These are phyloP conservation scores for Trichoderma endophyticum DNA, from an alignment of 2,329 filamentous ascomycete species.

Conservation along the genomic window DNA sequence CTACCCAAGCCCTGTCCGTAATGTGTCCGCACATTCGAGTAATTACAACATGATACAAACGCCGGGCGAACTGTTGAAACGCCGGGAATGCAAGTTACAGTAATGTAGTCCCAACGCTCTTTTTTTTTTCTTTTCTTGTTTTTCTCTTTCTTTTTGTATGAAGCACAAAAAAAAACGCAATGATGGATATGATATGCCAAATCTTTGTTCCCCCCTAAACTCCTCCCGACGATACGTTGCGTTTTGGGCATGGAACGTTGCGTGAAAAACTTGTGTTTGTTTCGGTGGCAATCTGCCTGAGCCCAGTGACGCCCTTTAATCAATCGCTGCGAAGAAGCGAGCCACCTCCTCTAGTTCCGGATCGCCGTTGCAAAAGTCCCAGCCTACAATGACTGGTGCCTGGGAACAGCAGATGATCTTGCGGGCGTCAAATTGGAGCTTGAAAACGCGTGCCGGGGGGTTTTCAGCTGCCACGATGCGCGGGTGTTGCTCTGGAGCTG, in stretches of 20 bases:
- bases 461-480: slow-evolving; percentile 46
- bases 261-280: not conserved
- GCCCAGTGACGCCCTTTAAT: slow-evolving; percentile 22
- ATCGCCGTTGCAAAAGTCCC: slow-evolving; percentile 94
- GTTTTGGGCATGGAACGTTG: not conserved
- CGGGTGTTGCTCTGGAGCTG: slow-evolving; percentile 37
- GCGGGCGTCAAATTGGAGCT: slow-evolving; percentile 90
- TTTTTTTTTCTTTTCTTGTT: not conserved
- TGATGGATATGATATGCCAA: not conserved
- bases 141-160: not conserved
- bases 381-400: slow-evolving; percentile 86
- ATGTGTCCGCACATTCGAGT: not conserved
- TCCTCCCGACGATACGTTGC: not conserved
- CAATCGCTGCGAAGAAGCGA: slow-evolving; percentile 71
- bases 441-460: slow-evolving; percentile 72
- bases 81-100: not conserved
- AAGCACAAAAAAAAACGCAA: not conserved
- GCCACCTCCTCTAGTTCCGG: slow-evolving; percentile 73
- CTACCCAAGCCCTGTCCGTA: not conserved
- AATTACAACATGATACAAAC: slow-evolving; percentile 10
- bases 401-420: slow-evolving; percentile 94
- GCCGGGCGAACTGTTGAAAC: not conserved
- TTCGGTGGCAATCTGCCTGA: not conserved
- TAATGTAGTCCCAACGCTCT: slow-evolving; percentile 7
- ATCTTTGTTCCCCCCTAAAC: not conserved